phyloP scores from a whole-genome alignment of 768 basidiomycete species.

The Tulasnella sp. region DNA sequence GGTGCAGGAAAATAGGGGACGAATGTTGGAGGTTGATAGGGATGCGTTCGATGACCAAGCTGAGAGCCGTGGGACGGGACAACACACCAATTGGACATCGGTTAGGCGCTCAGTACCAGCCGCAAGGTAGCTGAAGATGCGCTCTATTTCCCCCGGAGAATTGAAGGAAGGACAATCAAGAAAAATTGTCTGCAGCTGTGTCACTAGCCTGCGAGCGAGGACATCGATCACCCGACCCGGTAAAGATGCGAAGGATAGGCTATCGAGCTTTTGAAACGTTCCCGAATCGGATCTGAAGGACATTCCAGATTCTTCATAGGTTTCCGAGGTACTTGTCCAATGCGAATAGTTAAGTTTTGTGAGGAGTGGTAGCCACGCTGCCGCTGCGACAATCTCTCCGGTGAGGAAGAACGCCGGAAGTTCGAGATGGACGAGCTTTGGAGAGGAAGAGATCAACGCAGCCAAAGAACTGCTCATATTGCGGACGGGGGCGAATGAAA shows the following conservation, averaged over 20 bases:
- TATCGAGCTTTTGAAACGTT: neutral
- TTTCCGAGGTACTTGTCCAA: neutral
- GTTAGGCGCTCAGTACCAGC: neutral
- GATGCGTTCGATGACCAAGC: neutral
- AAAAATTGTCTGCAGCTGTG: neutral
- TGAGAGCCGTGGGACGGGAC: neutral
- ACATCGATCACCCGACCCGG: neutral
- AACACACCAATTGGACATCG: neutral
- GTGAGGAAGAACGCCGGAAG: too few relatives aligned
- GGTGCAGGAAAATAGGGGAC: neutral
- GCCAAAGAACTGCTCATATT: too few relatives aligned
- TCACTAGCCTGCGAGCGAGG: neutral
- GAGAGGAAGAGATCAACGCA: too few relatives aligned
- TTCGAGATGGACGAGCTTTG: too few relatives aligned
- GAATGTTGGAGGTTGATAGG: neutral
- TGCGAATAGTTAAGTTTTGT: neutral
- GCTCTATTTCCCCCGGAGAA: neutral
- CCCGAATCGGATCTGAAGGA: neutral
- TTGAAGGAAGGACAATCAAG: neutral
- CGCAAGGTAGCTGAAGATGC: neutral
- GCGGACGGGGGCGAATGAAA: too few relatives aligned
- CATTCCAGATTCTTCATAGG: neutral
- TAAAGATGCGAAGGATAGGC: neutral
- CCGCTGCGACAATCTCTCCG: too few relatives aligned
- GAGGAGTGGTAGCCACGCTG: neutral